phyloP scores from a whole-genome alignment of 441 rosid species.

The Euphorbia neoarborescens region DNA sequence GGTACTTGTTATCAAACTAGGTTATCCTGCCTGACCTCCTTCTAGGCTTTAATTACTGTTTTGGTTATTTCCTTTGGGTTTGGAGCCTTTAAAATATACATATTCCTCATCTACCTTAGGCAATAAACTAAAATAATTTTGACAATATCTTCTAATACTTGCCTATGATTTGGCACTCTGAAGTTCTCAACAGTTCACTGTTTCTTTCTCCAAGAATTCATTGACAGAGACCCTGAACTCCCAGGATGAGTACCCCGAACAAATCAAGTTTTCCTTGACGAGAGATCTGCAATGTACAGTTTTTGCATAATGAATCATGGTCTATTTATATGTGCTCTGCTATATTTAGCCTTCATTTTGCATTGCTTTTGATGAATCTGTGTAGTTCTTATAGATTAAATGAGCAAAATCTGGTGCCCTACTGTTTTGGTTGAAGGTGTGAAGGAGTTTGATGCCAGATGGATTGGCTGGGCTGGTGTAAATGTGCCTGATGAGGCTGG shows the following conservation, averaged over 20 bases:
- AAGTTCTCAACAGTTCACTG: not conserved
- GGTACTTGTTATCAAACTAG: not conserved
- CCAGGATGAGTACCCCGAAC: not conserved
- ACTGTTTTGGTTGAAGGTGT: conserved; percentile 39
- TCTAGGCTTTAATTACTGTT: not conserved
- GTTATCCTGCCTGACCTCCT: not conserved
- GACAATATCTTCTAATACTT: not conserved
- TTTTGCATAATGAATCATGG: not conserved
- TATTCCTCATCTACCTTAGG: not conserved
- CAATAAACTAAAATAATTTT: not conserved
- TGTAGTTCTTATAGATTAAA: not conserved
- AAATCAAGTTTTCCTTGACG: not conserved
- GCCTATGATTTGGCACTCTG: not conserved
- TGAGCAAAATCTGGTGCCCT: not conserved
- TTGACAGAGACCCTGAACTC: not conserved
- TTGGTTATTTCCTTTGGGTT: not conserved
- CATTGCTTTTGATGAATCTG: not conserved
- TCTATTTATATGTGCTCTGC: not conserved
- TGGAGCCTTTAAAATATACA: not conserved
- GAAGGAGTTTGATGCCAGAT: conserved; percentile 66
- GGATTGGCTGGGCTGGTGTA: conserved; percentile 93
- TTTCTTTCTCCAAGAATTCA: not conserved
- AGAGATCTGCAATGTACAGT: not conserved
- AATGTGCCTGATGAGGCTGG: conserved; percentile 68
- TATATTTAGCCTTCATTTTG: not conserved